Evolutionary conservation across 2,329 filamentous ascomycete genomes (phyloP), one percentile per base, ranked within the genome.

Genomic region (Cytospora schulzeri): DNA sequence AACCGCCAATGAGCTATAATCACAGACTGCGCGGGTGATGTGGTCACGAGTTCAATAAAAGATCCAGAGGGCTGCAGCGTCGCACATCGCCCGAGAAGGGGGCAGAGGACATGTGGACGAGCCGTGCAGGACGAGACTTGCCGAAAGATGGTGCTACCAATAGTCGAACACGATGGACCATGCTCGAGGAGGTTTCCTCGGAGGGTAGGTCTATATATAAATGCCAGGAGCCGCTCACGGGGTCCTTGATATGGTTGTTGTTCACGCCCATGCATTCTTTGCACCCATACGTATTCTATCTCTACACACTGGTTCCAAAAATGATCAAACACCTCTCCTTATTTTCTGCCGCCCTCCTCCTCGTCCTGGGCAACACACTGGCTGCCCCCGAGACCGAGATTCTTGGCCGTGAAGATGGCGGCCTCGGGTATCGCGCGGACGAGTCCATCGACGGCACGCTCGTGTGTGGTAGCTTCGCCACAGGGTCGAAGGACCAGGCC

Each of bases 381-480:
- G 33, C 53, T 31, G 14, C 15, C 58, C n/a, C 9, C 28, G 11
- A 22, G 38, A 24, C 52, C 19, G 38, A 29, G 54, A 29, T 56
- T 31, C 17, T 9, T 54, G 29, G 5, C 26, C 3, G 17, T 19
- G 45, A 15, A 17, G 4, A 29, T 22, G 55, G 12, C 12, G 22
- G 29, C 14, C 24, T 28, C n/a, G 15, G 14, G 22, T 14, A 22
- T 41, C 61, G 61, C 12, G 48, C 61, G 45, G 28, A 51, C 17
- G 38, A 31, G 24, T 66, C 65, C 12, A 17, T 61, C 8, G 62
- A 64, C 35, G 65, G 65, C 38, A 61, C 54, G 17, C 54, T 66
- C 15, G 9, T 14, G 45, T 66, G 65, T 24, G 65, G 65, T 5
- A 59, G 26, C 54, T 64, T 66, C 35, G 62, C 53, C 22, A 41